Percentiles rank a stretch among this genome's conserved stretches.
phyloP scores from a whole-genome alignment of 2,329 filamentous ascomycete species.

The Tolypocladium album region DNA sequence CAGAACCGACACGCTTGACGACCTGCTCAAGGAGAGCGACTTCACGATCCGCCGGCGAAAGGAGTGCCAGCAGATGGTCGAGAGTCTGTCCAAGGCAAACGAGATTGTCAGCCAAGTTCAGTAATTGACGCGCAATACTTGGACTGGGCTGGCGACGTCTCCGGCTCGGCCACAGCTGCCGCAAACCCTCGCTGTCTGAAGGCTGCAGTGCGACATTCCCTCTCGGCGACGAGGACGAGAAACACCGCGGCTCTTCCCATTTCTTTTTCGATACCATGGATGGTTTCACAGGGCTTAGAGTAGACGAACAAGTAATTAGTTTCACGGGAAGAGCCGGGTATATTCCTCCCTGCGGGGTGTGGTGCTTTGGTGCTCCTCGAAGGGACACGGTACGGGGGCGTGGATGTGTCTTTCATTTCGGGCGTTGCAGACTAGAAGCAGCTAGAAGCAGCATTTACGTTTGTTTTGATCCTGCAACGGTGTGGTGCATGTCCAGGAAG shows the following conservation, averaged over 20 bases:
- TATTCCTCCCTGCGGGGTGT: neutral
- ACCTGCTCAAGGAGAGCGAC: slow-evolving; percentile 94
- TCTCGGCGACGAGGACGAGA: neutral
- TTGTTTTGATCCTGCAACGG: neutral
- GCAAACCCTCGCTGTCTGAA: neutral
- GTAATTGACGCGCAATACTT: slow-evolving; percentile 23
- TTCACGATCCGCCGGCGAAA: slow-evolving; percentile 92
- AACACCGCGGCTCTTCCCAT: neutral
- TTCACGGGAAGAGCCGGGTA: slow-evolving; percentile 6
- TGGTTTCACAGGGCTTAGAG: slow-evolving; percentile 20
- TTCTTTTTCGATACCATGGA: slow-evolving; percentile 27
- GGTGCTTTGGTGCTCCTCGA: neutral
- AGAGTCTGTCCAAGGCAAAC: slow-evolving; percentile 77
- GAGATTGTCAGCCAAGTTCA: slow-evolving; percentile 87
- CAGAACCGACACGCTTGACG: slow-evolving; percentile 78
- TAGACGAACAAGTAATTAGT: slow-evolving; percentile 20
- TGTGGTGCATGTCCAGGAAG: neutral
- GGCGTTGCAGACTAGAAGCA: neutral
- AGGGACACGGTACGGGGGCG: neutral
- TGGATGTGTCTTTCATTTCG: neutral
- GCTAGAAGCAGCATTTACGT: neutral
- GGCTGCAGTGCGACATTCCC: neutral
- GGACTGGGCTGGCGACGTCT: neutral
- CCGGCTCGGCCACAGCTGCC: neutral
- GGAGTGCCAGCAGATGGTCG: slow-evolving; percentile 99